Percentiles rank a stretch among this genome's conserved stretches.
These are phyloP conservation scores for Coprinopsis marcescibilis DNA, from an alignment of 768 basidiomycete species.

Conservation along the genomic window DNA sequence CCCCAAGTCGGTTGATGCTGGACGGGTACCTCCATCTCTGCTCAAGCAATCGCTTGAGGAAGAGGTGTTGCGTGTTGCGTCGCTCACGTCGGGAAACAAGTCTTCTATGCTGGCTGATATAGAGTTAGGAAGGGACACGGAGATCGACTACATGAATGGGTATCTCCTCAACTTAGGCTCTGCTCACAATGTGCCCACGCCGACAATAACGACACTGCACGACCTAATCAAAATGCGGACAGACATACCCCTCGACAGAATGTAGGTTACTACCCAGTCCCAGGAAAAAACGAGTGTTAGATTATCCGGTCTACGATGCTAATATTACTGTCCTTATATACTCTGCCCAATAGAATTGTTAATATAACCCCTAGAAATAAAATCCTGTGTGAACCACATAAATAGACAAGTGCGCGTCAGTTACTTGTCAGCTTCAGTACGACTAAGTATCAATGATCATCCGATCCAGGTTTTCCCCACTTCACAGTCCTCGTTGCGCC, in stretches of 20 bases:
- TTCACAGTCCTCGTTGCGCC: constrained; percentile 47
- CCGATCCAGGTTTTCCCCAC: constrained; percentile 54
- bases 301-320: too few relatives aligned
- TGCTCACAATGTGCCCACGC: constrained; percentile 51
- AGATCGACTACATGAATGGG: constrained; percentile 81
- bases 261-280: constrained; percentile 18
- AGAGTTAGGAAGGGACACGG: constrained; percentile 54
- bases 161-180: constrained; percentile 64
- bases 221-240: constrained; percentile 57
- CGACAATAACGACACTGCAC: constrained; percentile 47
- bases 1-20: constrained; percentile 21
- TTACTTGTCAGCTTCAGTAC: background rate
- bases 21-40: constrained; percentile 43
- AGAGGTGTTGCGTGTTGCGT: constrained; percentile 55
- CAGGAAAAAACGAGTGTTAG: too few relatives aligned
- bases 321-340: too few relatives aligned
- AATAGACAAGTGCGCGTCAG: too few relatives aligned
- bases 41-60: constrained; percentile 38
- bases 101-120: constrained; percentile 82
- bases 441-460: constrained; percentile 37
- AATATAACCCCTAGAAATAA: too few relatives aligned
- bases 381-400: too few relatives aligned
- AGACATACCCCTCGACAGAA: constrained; percentile 49
- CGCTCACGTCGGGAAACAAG: constrained; percentile 56
- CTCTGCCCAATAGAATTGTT: too few relatives aligned